A percentile compares a stretch with the other conserved stretches of the same genome.
Conservation (phyloP, 208 protist species). For the Trypanosoma avium region DNA sequence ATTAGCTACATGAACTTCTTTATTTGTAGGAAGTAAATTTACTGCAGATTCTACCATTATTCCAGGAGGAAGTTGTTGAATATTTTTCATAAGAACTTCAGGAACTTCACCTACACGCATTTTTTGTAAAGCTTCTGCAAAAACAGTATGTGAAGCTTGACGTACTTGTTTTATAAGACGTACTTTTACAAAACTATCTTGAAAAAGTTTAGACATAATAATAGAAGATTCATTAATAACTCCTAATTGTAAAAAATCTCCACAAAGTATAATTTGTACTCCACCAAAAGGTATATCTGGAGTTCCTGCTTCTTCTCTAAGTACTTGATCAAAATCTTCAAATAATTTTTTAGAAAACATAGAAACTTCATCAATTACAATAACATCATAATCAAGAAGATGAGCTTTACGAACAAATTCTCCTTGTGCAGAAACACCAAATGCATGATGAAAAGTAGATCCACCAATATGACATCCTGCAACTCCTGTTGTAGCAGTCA, state of each 20-base stretch:
- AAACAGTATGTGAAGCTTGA: conserved; percentile 57
- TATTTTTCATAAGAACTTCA: conserved; percentile 47
- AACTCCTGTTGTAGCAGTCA: conserved; percentile 90
- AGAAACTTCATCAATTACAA: conserved; percentile 93
- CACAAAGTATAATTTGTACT: conserved; percentile 92
- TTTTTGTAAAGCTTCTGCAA: conserved; percentile 66
- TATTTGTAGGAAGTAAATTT: conserved; percentile 85
- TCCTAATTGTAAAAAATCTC: conserved; percentile 92
- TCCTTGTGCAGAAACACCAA: conserved; percentile 72
- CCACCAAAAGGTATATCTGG: conserved; percentile 91
- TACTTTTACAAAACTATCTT: conserved; percentile 74
- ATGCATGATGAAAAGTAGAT: conserved; percentile 89
- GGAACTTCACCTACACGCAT: conserved; percentile 78
- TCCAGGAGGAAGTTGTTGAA: conserved; percentile 78
- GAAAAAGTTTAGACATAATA: conserved; percentile 68
- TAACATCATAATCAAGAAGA: conserved; percentile 83
- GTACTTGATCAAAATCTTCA: conserved; percentile 82
- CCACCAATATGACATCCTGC: conserved; percentile 90
- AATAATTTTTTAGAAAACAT: conserved; percentile 89
- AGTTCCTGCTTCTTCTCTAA: conserved; percentile 79
- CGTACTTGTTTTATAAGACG: conserved; percentile 75
- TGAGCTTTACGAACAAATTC: conserved; percentile 77
- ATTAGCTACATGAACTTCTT: conserved; percentile 84
- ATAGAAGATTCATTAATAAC: conserved; percentile 83
- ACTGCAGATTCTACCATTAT: conserved; percentile 85